Base-by-base conservation (phyloP, 768 basidiomycete genomes). In the Mycena kentingensis region DNA sequence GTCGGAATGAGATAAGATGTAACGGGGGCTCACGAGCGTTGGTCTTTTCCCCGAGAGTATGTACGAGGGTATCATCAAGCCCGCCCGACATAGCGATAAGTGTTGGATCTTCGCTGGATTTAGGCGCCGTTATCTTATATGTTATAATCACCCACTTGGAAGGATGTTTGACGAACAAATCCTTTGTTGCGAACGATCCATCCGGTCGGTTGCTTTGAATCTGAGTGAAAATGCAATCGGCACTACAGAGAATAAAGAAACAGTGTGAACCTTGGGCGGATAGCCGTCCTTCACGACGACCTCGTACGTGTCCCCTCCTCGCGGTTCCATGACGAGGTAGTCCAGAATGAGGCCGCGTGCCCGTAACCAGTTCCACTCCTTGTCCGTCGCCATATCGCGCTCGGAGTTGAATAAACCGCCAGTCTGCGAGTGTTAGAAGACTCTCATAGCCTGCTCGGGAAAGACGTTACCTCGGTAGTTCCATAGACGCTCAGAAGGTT, bases 341-440 rank as follows among this genome's bases (percentile, higher is more conserved):
- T 65, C 67, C n/a, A 66, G 57, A 28, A 60, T 43, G 64, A 59
- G 49, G 32, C 26, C 66, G 3, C 31, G 59, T 4, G 65, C 57
- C 24, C 77, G 73, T 36, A 77, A 61, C 75, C 77, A 83, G 58
- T 78, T 80, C 82, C 82, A 84, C 11, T 54, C 75, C 62, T 81
- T 82, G 68, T 84, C 81, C 4, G 57, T 68, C 4, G 63, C 64
- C 49, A 76, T 79, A 51, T 79, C 71, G 28, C 80, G 75, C 44
- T 72, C 69, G 12, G 79, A 81, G 44, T 74, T 78, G 65, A 79
- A 69, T 16, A 81, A 63, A 8, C 65, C 64, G 36, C 73, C 76
- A 42, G 71, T 72, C 61, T 76, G 53, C 19, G 18, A 29, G 46
- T 16, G 21, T 41, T 12, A 50, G 39, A 19, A 26, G 6, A 29